A percentile compares a stretch with the other conserved stretches of the same genome.
phyloP scores from a whole-genome alignment of 768 basidiomycete genomes.

The Lactifluus hygrophoroides region DNA sequence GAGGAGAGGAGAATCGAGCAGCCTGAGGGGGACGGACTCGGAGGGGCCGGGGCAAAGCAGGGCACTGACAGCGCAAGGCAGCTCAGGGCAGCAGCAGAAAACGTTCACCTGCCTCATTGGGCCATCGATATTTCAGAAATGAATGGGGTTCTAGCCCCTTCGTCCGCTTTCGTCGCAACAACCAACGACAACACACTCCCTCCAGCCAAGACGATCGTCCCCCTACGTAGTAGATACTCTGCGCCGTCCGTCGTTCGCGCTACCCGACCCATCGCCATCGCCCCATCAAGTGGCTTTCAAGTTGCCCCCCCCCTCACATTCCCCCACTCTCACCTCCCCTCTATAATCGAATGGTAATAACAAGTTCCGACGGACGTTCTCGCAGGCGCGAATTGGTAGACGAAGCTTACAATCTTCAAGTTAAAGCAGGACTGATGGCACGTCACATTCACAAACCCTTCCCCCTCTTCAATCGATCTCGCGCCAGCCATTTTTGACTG shows the following conservation, averaged over 20 bases:
- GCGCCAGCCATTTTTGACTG: background rate
- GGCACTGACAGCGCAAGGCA: too few relatives aligned
- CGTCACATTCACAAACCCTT: background rate
- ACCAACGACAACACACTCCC: too few relatives aligned
- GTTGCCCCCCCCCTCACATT: background rate
- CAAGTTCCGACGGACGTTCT: conserved; percentile 22
- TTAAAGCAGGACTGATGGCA: conserved; percentile 38
- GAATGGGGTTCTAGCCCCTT: too few relatives aligned
- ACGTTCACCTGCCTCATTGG: conserved; percentile 13
- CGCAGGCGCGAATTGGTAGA: conserved; percentile 48
- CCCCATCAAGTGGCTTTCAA: too few relatives aligned
- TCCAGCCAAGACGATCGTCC: background rate
- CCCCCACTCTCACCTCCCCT: background rate
- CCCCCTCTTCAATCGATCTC: background rate
- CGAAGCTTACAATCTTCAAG: conserved; percentile 49
- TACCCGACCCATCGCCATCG: too few relatives aligned
- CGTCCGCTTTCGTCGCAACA: too few relatives aligned
- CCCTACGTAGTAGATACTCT: too few relatives aligned
- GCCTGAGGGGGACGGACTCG: too few relatives aligned
- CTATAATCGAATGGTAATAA: background rate
- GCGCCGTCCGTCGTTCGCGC: too few relatives aligned
- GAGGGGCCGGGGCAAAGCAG: too few relatives aligned
- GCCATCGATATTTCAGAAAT: conserved; percentile 22
- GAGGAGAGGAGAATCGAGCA: too few relatives aligned
- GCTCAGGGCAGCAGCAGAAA: too few relatives aligned